Percentiles rank a stretch among this genome's conserved stretches.
phyloP scores from a whole-genome alignment of 2,329 filamentous ascomycete species.

The Fusarium sp. region DNA sequence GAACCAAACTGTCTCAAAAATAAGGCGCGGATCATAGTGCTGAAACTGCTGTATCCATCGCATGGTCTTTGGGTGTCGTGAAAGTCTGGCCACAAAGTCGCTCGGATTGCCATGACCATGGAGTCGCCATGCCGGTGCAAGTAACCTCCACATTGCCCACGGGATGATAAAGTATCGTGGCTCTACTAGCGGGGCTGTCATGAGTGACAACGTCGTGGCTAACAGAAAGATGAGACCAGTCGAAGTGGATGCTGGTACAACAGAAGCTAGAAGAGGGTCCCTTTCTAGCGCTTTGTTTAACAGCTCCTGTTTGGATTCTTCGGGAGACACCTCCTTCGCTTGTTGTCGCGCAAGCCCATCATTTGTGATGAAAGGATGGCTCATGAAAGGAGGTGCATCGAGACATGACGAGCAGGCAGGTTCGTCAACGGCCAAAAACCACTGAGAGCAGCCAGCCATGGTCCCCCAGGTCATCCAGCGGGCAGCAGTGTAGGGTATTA shows the following conservation, averaged over 20 bases:
- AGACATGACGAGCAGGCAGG: slow-evolving; percentile 29
- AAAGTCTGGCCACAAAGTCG: slow-evolving; percentile 4
- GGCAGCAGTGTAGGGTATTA: slow-evolving; percentile 74
- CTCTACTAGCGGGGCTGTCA: slow-evolving; percentile 92
- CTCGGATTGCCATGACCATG: slow-evolving; percentile 27
- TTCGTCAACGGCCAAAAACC: slow-evolving; percentile 22
- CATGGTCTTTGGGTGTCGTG: slow-evolving; percentile 1
- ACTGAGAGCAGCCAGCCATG: slow-evolving; percentile 58
- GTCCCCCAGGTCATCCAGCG: slow-evolving; percentile 74
- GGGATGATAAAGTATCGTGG: slow-evolving; percentile 96
- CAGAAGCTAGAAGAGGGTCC: slow-evolving; percentile 43
- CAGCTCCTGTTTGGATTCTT: slow-evolving; percentile 7
- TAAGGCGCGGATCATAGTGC: slow-evolving; percentile 57
- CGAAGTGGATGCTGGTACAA: slow-evolving; percentile 55
- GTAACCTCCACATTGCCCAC: slow-evolving; percentile 90
- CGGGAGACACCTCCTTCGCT: slow-evolving; percentile 6
- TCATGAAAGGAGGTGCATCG: slow-evolving; percentile 38
- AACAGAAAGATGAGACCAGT: slow-evolving; percentile 67
- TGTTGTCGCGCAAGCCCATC: slow-evolving; percentile 5
- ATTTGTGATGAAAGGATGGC: slow-evolving; percentile 44
- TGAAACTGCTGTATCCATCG: slow-evolving; percentile 16
- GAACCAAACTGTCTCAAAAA: slow-evolving; percentile 75
- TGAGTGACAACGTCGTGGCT: slow-evolving; percentile 78
- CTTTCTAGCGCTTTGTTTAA: slow-evolving; percentile 33
- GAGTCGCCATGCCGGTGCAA: slow-evolving; percentile 67